These are phyloP conservation scores for Bromus sterilis DNA, from an alignment of 176 grass and related monocot genomes.

Conservation along the genomic window DNA sequence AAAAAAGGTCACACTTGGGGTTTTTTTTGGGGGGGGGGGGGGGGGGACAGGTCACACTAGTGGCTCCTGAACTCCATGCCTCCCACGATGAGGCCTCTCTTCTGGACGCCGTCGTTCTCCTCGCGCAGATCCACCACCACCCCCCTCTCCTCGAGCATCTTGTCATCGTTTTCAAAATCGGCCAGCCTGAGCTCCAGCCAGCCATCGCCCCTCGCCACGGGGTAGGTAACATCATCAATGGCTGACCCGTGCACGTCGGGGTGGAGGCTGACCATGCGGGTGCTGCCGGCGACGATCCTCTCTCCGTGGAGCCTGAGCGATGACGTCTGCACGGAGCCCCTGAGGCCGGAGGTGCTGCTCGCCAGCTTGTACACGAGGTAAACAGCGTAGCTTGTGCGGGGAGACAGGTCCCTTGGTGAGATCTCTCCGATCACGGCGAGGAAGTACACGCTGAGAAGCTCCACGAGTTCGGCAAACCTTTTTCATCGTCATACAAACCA, in stretches of 20 bases:
- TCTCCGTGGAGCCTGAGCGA: not conserved
- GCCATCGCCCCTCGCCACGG: not conserved
- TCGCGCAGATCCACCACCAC: slow-evolving; percentile 8
- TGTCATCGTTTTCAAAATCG: not conserved
- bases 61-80: slow-evolving; percentile 1
- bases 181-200: slow-evolving; percentile 12
- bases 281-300: not conserved
- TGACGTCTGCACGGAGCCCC: not conserved
- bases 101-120: not conserved
- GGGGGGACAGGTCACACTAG: not conserved
- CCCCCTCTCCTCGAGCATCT: not conserved
- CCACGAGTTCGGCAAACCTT: not conserved
- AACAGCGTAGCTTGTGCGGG: not conserved
- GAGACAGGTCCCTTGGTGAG: not conserved
- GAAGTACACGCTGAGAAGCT: not conserved
- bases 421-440: not conserved
- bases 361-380: not conserved
- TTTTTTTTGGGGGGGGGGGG: no score
- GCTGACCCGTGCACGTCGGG: not conserved
- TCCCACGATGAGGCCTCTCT: not conserved
- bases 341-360: not conserved
- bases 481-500: not conserved
- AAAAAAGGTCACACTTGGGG: no score
- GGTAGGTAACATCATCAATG: not conserved
- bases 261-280: not conserved